These are phyloP conservation scores for Aspergillus tubingensis DNA, from an alignment of 2,329 filamentous ascomycete genomes.

Conservation along the genomic window DNA sequence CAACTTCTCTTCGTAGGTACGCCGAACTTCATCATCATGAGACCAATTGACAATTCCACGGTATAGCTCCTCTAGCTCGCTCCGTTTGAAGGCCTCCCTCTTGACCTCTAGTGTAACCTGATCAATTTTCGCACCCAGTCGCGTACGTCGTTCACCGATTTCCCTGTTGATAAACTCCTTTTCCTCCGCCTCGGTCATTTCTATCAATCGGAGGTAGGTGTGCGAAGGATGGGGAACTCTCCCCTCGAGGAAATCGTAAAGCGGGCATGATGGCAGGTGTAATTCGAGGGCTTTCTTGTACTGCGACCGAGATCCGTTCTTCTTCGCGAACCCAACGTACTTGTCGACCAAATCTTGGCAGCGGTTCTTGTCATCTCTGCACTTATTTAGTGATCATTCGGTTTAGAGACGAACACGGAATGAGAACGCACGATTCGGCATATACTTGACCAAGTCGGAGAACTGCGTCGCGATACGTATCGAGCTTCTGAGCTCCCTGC, in stretches of 20 bases:
- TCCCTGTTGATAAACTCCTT: constrained; percentile 85
- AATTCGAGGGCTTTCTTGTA: constrained; percentile 75
- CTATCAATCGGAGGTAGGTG: constrained; percentile 79
- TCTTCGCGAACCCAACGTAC: constrained; percentile 72
- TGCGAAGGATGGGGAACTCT: constrained; percentile 75
- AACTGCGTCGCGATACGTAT: constrained; percentile 72
- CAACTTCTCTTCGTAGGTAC: constrained; percentile 87
- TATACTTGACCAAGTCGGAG: constrained; percentile 75
- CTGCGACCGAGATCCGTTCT: constrained; percentile 70
- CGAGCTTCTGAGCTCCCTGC: constrained; percentile 68
- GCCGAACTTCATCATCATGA: constrained; percentile 77
- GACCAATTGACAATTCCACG: constrained; percentile 87
- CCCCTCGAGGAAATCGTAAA: constrained; percentile 83
- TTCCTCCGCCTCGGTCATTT: constrained; percentile 82
- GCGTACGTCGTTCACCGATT: constrained; percentile 83
- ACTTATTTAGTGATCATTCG: constrained; percentile 16
- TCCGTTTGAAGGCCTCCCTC: constrained; percentile 74
- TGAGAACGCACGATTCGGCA: constrained; percentile 57
- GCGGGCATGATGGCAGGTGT: constrained; percentile 74
- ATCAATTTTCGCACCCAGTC: constrained; percentile 78
- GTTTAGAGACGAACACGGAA: not conserved
- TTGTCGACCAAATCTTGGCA: constrained; percentile 72
- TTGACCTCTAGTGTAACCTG: constrained; percentile 88
- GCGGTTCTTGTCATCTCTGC: constrained; percentile 59
- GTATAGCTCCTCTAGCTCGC: constrained; percentile 78